A percentile compares a stretch with the other conserved stretches of the same genome.
phyloP scores from a whole-genome alignment of 352 stramenopile species.

The Globisporangium okanoganense region DNA sequence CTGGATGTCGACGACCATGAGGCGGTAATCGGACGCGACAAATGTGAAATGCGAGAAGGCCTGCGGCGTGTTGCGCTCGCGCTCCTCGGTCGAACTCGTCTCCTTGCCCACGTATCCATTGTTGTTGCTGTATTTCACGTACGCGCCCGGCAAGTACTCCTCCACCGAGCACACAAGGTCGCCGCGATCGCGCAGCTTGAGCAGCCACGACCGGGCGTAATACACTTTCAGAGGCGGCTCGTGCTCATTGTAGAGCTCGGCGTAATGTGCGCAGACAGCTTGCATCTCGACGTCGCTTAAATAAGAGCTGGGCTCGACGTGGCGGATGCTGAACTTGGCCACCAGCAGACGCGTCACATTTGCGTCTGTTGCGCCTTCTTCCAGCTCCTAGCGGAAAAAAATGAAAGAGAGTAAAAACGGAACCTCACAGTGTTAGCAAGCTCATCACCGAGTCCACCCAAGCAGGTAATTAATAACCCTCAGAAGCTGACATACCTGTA shows the following conservation, averaged over 20 bases:
- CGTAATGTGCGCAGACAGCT: slow-evolving; percentile 83
- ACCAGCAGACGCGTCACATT: slow-evolving; percentile 42
- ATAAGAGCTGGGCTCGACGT: slow-evolving; percentile 66
- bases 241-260: slow-evolving; percentile 83
- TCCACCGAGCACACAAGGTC: slow-evolving; percentile 73
- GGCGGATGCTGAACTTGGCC: slow-evolving; percentile 70
- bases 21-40: slow-evolving; percentile 74
- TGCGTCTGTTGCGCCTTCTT: slow-evolving; percentile 18
- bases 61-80: slow-evolving; percentile 80
- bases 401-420: neutral
- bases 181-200: slow-evolving; percentile 65
- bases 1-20: slow-evolving; percentile 88
- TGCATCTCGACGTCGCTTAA: slow-evolving; percentile 89
- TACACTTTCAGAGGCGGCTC: slow-evolving; percentile 79
- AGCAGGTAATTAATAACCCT: too few species aligned
- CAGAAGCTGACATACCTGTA: slow-evolving; percentile 30
- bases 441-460: neutral
- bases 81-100: slow-evolving; percentile 75
- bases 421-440: neutral
- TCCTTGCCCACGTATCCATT: slow-evolving; percentile 79
- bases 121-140: slow-evolving; percentile 89
- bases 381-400: slow-evolving; percentile 28
- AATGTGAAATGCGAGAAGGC: slow-evolving; percentile 86
- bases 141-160: slow-evolving; percentile 72
- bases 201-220: slow-evolving; percentile 74